These are phyloP conservation scores for Cichorium intybus DNA, from an alignment of 140 eudicot genomes.

Conservation along the genomic window DNA sequence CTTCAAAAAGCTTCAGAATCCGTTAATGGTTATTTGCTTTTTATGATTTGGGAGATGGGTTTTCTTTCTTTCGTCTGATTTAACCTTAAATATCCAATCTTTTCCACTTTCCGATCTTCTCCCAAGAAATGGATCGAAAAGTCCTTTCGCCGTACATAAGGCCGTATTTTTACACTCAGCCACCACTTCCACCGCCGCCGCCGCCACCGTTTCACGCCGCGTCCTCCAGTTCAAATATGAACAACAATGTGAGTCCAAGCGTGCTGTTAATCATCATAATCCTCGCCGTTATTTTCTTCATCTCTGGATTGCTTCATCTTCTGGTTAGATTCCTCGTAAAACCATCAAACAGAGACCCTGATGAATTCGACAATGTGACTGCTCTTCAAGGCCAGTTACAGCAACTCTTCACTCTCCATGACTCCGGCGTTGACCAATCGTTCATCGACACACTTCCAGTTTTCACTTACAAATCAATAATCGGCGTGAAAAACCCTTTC, in stretches of 20 bases:
- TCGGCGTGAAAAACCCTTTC: slow-evolving; percentile 81
- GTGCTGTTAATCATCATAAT: slow-evolving; percentile 68
- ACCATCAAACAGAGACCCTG: slow-evolving; percentile 63
- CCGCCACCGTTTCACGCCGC: slow-evolving; percentile 32
- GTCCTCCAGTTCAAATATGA: slow-evolving; percentile 30
- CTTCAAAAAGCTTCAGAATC: slow-evolving; percentile 28
- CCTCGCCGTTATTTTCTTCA: slow-evolving; percentile 68
- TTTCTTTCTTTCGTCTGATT: slow-evolving; percentile 24
- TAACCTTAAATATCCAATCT: slow-evolving; percentile 22
- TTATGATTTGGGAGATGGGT: slow-evolving; percentile 32
- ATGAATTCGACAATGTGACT: slow-evolving; percentile 61
- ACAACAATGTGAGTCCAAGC: slow-evolving; percentile 74
- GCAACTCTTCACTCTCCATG: slow-evolving; percentile 80
- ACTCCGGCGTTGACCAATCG: slow-evolving; percentile 86
- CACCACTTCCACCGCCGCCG: slow-evolving; percentile 30
- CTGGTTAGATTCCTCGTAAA: slow-evolving; percentile 60
- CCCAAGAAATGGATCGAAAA: slow-evolving; percentile 31
- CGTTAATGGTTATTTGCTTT: slow-evolving; percentile 16
- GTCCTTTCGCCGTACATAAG: slow-evolving; percentile 32
- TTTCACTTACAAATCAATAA: slow-evolving; percentile 65
- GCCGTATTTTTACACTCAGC: slow-evolving; percentile 25
- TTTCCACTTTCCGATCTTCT: neutral
- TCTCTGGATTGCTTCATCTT: slow-evolving; percentile 79
- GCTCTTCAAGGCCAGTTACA: slow-evolving; percentile 86
- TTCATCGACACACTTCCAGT: slow-evolving; percentile 84